phyloP scores from a whole-genome alignment of 805 yeast genomes.

The Brettanomyces naardenensis region DNA sequence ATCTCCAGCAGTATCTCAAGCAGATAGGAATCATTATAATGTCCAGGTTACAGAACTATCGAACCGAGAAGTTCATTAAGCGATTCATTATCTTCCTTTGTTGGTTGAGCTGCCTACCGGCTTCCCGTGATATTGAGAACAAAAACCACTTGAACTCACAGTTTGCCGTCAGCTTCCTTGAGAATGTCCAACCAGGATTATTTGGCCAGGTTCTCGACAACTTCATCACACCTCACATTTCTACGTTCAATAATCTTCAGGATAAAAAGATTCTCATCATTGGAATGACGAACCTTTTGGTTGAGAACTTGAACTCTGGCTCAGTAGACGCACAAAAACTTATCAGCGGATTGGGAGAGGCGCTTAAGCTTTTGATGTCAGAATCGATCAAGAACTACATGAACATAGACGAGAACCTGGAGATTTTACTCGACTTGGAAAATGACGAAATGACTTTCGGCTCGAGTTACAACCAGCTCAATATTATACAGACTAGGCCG shows the following conservation, averaged over 20 bases:
- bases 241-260: conserved; percentile 30
- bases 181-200: conserved; percentile 59
- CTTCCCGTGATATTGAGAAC: conserved; percentile 23
- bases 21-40: conserved; percentile 72
- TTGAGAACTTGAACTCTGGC: conserved; percentile 28
- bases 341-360: conserved; percentile 33
- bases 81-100: conserved; percentile 59
- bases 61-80: conserved; percentile 76
- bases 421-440: conserved; percentile 55
- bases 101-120: conserved; percentile 18
- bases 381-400: conserved; percentile 28
- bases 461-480: conserved; percentile 70
- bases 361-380: conserved; percentile 30
- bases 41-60: conserved; percentile 70
- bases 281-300: conserved; percentile 39
- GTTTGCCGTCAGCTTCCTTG: conserved; percentile 59
- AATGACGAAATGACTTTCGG: conserved; percentile 63
- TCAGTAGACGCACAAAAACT: conserved; percentile 31
- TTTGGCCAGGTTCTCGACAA: conserved; percentile 42
- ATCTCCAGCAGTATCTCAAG: conserved; percentile 47
- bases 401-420: conserved; percentile 30
- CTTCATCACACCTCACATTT: conserved; percentile 43
- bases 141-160: conserved; percentile 20
- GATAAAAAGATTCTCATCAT: conserved; percentile 41
- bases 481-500: conserved; percentile 49